Evolutionary conservation across 2,329 filamentous ascomycete species (phyloP).

Genomic region (Botryotinia globosa): DNA sequence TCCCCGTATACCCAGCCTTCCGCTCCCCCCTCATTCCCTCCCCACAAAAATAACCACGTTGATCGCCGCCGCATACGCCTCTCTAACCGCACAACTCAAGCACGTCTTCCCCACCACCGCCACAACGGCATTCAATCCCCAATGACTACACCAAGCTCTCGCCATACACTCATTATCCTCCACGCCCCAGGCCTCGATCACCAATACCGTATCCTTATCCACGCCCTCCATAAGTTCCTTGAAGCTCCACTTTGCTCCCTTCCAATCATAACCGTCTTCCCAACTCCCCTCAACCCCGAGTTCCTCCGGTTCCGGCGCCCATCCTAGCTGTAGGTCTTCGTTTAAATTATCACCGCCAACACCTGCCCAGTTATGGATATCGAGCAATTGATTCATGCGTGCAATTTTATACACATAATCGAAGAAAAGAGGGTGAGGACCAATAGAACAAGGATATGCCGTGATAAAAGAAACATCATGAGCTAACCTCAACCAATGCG

Average conservation of each 20-base stretch:
- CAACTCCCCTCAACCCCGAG: slow-evolving; percentile 2
- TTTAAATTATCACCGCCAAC: slow-evolving; percentile 14
- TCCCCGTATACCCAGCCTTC: too few relatives aligned
- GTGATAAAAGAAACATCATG: slow-evolving; percentile 65
- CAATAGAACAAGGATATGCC: slow-evolving; percentile 62
- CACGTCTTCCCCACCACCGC: slow-evolving; percentile 63
- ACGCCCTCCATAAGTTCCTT: slow-evolving; percentile 34
- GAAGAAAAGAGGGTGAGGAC: slow-evolving; percentile 68
- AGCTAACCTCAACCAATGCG: slow-evolving; percentile 60
- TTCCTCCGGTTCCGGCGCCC: neutral
- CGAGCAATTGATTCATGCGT: slow-evolving; percentile 62
- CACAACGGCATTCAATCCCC: slow-evolving; percentile 68
- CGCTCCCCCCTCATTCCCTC: neutral
- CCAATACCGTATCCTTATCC: slow-evolving; percentile 64
- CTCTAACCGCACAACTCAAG: slow-evolving; percentile 70
- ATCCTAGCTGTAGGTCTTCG: slow-evolving; percentile 1
- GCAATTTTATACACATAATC: slow-evolving; percentile 63
- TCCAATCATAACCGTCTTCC: slow-evolving; percentile 34
- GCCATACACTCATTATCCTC: slow-evolving; percentile 74
- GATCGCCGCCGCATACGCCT: slow-evolving; percentile 71
- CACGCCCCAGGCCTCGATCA: slow-evolving; percentile 70
- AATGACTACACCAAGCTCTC: slow-evolving; percentile 73
- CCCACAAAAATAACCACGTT: slow-evolving; percentile 70
- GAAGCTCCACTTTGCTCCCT: neutral
- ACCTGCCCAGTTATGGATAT: slow-evolving; percentile 61